Conservation (phyloP, 768 basidiomycete species). For the Mycena latifolia region DNA sequence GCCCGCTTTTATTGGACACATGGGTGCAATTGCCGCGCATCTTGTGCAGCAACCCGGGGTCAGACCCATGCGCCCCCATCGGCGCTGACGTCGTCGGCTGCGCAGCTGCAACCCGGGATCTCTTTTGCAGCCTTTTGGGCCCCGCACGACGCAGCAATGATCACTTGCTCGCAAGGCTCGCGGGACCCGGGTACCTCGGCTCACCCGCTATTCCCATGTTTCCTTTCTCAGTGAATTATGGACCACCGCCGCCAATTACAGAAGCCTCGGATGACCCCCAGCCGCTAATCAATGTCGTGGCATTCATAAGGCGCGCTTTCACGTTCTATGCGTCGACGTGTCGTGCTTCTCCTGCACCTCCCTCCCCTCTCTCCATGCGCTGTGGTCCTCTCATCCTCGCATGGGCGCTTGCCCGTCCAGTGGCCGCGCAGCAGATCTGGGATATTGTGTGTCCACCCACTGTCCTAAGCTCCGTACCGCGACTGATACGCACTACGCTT, state of each 20-base stretch:
- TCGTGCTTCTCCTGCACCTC: neutral
- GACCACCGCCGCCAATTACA: neutral
- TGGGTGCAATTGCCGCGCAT: neutral
- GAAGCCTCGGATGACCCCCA: neutral
- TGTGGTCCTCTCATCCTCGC: neutral
- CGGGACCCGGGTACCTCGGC: neutral
- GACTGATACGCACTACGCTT: slow-evolving; percentile 12
- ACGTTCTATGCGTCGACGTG: neutral
- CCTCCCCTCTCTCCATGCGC: slow-evolving; percentile 1
- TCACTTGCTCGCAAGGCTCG: neutral
- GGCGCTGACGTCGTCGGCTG: no score
- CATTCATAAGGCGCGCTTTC: slow-evolving; percentile 6
- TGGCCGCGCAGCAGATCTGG: slow-evolving; percentile 64
- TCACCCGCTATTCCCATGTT: neutral
- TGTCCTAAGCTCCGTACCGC: neutral
- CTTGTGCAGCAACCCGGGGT: neutral
- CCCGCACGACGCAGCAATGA: neutral
- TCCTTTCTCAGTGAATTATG: neutral
- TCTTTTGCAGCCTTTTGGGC: neutral
- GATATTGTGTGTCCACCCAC: slow-evolving; percentile 56
- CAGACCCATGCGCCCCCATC: slow-evolving; percentile 1
- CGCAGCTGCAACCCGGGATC: neutral
- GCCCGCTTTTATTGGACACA: neutral
- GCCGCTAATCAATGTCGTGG: slow-evolving; percentile 8
- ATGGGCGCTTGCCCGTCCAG: slow-evolving; percentile 34